Conservation (phyloP, 192 early-diverging fungal species). For the Chytriomyces sp. region DNA sequence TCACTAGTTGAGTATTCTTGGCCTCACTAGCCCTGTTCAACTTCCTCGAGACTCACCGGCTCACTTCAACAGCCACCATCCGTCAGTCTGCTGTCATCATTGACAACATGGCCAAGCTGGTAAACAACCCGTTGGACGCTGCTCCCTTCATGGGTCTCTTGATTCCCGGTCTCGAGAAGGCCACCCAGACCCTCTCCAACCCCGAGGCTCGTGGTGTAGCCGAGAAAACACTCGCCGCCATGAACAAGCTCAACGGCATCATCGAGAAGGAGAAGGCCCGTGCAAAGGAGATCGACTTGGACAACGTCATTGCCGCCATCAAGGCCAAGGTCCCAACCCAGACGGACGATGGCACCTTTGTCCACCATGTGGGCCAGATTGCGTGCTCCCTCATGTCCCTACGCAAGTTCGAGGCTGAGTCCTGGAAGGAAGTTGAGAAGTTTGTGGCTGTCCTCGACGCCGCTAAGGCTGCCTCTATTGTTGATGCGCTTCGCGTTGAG, state of each 20-base stretch:
- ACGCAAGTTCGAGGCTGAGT: constrained; percentile 65
- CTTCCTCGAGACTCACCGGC: neutral
- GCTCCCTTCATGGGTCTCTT: constrained; percentile 79
- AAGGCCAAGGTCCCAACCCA: constrained; percentile 52
- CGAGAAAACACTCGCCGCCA: constrained; percentile 62
- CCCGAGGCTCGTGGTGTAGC: constrained; percentile 77
- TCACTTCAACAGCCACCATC: constrained; percentile 54
- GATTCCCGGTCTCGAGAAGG: constrained; percentile 75
- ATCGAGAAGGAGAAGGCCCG: constrained; percentile 41
- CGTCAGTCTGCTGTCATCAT: constrained; percentile 80
- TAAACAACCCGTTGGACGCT: constrained; percentile 78
- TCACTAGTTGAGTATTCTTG: constrained; percentile 22
- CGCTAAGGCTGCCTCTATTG: constrained; percentile 33
- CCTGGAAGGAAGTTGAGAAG: constrained; percentile 64
- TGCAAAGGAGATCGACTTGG: constrained; percentile 43
- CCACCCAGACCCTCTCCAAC: constrained; percentile 74
- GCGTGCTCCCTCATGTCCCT: constrained; percentile 62
- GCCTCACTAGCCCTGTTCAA: neutral
- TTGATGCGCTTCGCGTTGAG: constrained; percentile 29
- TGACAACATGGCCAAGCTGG: constrained; percentile 90
- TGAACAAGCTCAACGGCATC: constrained; percentile 42
- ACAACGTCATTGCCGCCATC: constrained; percentile 45
- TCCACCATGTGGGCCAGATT: constrained; percentile 63
- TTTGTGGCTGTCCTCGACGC: constrained; percentile 57
- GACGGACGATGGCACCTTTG: constrained; percentile 42